A percentile compares a stretch with the other conserved stretches of the same genome.
Evolutionary conservation across 441 rosid genomes (phyloP).

Genomic region (Macaranga tanarius): DNA sequence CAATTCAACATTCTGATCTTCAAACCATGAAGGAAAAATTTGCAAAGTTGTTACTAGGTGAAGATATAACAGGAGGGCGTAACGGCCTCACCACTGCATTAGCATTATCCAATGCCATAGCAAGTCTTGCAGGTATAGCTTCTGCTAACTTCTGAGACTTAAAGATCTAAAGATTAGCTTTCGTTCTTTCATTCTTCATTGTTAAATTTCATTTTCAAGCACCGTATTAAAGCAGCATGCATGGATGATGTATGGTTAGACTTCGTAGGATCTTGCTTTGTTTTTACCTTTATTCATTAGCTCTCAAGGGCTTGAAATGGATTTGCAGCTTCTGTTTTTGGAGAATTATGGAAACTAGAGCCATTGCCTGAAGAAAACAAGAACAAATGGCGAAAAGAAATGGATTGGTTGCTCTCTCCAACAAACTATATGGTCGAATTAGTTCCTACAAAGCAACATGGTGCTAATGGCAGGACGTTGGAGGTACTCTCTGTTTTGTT

Average conservation of each 20-base stretch:
- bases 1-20: conserved; percentile 52
- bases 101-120: conserved; percentile 85
- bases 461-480: conserved; percentile 65
- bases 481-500: conserved; percentile 55
- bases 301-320: conserved; percentile 19
- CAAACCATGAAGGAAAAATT: conserved; percentile 88
- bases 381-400: conserved; percentile 80
- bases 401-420: conserved; percentile 96
- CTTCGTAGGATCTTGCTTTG: conserved; percentile 2
- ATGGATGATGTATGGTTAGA: no score
- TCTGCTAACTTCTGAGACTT: neutral
- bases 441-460: conserved; percentile 89
- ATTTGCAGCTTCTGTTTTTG: conserved; percentile 72
- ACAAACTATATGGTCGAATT: conserved; percentile 92
- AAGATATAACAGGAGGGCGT: conserved; percentile 81
- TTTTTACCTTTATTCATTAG: conserved; percentile 12
- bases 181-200: no score
- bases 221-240: no score
- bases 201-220: no score
- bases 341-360: conserved; percentile 95
- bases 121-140: conserved; percentile 76
- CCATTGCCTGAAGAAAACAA: conserved; percentile 79
- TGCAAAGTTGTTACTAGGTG: conserved; percentile 76
- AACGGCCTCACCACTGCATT: conserved; percentile 71
- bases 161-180: no score